Evolutionary conservation across 306 rosid genomes (phyloP).

Genomic region (Spatholobus suberectus): DNA sequence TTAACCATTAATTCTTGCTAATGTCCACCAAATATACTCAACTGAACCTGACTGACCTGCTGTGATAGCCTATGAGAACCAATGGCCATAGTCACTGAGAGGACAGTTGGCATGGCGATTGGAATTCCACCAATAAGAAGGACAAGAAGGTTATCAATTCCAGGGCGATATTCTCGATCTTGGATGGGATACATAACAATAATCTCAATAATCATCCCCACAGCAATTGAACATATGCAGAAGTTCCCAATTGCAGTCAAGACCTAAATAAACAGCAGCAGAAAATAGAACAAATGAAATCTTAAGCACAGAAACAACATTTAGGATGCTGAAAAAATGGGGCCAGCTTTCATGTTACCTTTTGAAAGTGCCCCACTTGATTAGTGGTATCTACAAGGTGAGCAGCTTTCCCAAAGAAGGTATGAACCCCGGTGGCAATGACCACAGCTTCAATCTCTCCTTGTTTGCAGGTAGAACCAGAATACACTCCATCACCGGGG

Average conservation of each 20-base stretch:
- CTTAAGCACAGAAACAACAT: background rate
- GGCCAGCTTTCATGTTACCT: slow-evolving; percentile 52
- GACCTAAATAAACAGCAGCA: slow-evolving; percentile 63
- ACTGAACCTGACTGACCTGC: slow-evolving; percentile 61
- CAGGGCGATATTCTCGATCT: slow-evolving; percentile 83
- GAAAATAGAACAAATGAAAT: slow-evolving; percentile 31
- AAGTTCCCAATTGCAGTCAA: slow-evolving; percentile 93
- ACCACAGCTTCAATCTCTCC: slow-evolving; percentile 95
- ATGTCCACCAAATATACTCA: slow-evolving; percentile 3
- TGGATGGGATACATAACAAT: slow-evolving; percentile 93
- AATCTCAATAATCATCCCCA: slow-evolving; percentile 83
- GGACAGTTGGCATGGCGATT: slow-evolving; percentile 95
- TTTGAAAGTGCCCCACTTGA: slow-evolving; percentile 96
- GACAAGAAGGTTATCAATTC: slow-evolving; percentile 91
- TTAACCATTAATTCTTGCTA: slow-evolving; percentile 15
- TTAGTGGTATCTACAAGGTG: slow-evolving; percentile 92
- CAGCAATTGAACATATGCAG: slow-evolving; percentile 91
- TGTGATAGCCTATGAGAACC: slow-evolving; percentile 91
- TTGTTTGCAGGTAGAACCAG: slow-evolving; percentile 95
- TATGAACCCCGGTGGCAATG: slow-evolving; percentile 93
- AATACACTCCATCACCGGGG: slow-evolving; percentile 90
- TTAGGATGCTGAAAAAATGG: background rate
- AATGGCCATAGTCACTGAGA: slow-evolving; percentile 94
- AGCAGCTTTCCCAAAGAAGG: slow-evolving; percentile 95
- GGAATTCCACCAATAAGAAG: slow-evolving; percentile 98